Percentiles rank a stretch among this genome's conserved stretches.
phyloP scores from a whole-genome alignment of 2,329 filamentous ascomycete genomes.

The Onygena corvina region DNA sequence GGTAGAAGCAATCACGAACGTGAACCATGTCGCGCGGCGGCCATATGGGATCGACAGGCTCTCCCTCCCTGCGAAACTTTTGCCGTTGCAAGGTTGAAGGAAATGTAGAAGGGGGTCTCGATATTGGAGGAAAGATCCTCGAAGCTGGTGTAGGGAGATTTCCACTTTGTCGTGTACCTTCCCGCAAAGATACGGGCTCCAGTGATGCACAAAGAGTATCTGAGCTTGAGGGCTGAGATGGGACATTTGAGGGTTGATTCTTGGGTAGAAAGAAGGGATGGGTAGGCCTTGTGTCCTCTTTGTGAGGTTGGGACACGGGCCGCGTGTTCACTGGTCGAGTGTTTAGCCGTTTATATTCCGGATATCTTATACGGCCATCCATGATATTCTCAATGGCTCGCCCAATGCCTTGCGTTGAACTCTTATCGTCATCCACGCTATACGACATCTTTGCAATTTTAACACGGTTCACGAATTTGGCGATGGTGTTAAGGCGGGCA shows the following conservation, averaged over 20 bases:
- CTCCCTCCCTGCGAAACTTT: conserved; percentile 9
- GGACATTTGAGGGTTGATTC: background rate
- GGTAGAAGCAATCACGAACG: conserved; percentile 34
- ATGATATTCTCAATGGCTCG: conserved; percentile 54
- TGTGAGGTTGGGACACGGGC: conserved; percentile 14
- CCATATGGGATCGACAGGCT: conserved; percentile 29
- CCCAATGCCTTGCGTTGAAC: conserved; percentile 41
- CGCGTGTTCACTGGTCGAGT: conserved; percentile 6
- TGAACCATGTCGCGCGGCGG: conserved; percentile 28
- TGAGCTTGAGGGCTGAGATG: background rate
- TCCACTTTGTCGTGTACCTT: background rate
- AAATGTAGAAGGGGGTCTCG: background rate
- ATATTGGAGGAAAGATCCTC: background rate
- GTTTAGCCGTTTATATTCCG: conserved; percentile 9
- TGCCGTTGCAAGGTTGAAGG: background rate
- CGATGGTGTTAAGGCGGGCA: background rate
- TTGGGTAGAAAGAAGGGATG: conserved; percentile 62
- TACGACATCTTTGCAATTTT: conserved; percentile 43
- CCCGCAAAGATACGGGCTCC: background rate
- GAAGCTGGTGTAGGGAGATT: background rate
- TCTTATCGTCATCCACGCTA: conserved; percentile 38
- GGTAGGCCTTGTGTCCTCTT: conserved; percentile 33
- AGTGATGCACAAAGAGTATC: background rate
- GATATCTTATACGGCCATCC: conserved; percentile 24
- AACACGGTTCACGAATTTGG: background rate